phyloP scores from a whole-genome alignment of 768 basidiomycete species.

The Rhodotorula paludigena region DNA sequence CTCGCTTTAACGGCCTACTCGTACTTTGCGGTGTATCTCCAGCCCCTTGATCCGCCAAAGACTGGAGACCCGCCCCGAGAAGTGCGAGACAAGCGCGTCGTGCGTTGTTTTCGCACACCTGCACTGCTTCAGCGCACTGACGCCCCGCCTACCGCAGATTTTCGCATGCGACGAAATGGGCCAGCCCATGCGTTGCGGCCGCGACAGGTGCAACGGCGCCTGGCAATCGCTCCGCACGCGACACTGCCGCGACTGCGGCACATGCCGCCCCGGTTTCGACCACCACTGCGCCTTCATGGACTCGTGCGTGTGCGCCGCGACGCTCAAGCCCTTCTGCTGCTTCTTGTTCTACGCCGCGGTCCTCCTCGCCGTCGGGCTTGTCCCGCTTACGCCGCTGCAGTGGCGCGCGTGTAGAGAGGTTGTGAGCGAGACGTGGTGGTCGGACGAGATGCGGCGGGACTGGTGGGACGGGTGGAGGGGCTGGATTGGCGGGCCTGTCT shows the following conservation, averaged over 20 bases:
- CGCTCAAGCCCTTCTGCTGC: conserved; percentile 9
- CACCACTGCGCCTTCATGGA: conserved; percentile 37
- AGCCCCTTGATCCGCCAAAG: background rate
- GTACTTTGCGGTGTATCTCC: conserved; percentile 22
- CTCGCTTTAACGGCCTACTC: conserved; percentile 1
- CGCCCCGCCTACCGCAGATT: conserved; percentile 13
- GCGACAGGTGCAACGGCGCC: conserved; percentile 12
- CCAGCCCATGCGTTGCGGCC: background rate
- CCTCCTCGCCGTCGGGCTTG: conserved; percentile 22
- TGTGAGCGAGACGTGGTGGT: conserved; percentile 12
- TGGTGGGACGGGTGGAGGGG: conserved; percentile 30
- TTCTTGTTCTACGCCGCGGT: conserved; percentile 23
- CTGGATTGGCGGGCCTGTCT: conserved; percentile 31
- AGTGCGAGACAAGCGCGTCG: conserved; percentile 3
- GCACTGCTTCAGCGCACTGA: no score
- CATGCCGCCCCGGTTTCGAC: conserved; percentile 15
- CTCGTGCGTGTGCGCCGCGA: conserved; percentile 13
- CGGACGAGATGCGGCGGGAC: background rate
- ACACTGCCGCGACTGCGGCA: conserved; percentile 29
- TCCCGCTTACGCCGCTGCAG: conserved; percentile 20
- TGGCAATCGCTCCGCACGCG: conserved; percentile 24
- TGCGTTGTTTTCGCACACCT: background rate
- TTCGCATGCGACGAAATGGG: conserved; percentile 20
- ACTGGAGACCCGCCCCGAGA: background rate
- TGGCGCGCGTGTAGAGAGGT: conserved; percentile 7